phyloP scores from a whole-genome alignment of 768 basidiomycete species.

The Lepiota brunneoincarnata region DNA sequence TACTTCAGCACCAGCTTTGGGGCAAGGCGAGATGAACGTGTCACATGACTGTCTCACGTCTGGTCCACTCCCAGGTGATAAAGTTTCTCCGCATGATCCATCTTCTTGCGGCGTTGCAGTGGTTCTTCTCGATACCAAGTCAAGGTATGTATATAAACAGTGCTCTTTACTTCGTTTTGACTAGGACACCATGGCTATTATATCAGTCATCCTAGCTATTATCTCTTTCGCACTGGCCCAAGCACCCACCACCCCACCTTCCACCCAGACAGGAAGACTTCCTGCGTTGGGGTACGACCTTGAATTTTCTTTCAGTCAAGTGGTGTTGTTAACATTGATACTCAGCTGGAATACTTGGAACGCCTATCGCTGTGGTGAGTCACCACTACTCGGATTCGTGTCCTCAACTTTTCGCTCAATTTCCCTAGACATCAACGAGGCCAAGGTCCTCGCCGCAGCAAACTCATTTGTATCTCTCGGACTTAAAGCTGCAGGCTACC shows the following conservation, averaged over 20 bases:
- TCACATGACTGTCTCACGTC: no score
- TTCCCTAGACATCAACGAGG: constrained; percentile 38
- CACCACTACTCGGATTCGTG: background rate
- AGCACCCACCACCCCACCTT: constrained; percentile 40
- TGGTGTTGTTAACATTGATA: background rate
- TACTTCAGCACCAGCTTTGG: no score
- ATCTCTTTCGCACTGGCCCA: constrained; percentile 17
- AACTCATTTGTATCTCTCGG: constrained; percentile 44
- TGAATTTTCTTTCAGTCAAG: background rate
- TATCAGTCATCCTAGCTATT: constrained; percentile 2
- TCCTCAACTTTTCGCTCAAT: background rate
- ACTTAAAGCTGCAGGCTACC: constrained; percentile 44
- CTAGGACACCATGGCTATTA: background rate
- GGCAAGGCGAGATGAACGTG: no score
- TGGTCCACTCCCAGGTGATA: no score
- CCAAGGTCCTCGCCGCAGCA: constrained; percentile 44
- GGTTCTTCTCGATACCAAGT: no score
- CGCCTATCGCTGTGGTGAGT: constrained; percentile 36
- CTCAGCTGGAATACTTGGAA: constrained; percentile 56
- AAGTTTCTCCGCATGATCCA: no score
- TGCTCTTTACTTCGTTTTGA: no score
- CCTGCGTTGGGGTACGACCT: constrained; percentile 43
- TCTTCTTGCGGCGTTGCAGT: no score
- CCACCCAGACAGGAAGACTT: constrained; percentile 36
- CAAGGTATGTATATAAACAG: no score